phyloP scores from a whole-genome alignment of 2,329 filamentous ascomycete genomes.

The Paraphoma sp. region DNA sequence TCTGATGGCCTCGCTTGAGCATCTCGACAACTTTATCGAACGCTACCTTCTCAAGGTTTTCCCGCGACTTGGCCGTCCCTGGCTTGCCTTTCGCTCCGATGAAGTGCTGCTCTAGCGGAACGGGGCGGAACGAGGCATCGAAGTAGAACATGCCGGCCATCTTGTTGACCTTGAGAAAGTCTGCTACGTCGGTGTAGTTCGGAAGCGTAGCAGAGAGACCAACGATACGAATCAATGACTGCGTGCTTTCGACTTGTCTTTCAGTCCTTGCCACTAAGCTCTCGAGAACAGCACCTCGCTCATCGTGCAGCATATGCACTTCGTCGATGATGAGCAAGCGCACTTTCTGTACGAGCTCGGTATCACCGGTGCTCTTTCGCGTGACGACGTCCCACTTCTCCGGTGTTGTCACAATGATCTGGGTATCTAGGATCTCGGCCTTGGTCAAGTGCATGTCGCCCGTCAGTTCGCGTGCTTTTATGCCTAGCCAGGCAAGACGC shows the following conservation, averaged over 20 bases:
- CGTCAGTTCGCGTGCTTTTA: slow-evolving; percentile 91
- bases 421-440: slow-evolving; percentile 90
- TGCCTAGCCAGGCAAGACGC: slow-evolving; percentile 89
- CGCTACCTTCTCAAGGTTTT: slow-evolving; percentile 84
- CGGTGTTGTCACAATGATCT: slow-evolving; percentile 97
- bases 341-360: slow-evolving; percentile 96
- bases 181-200: slow-evolving; percentile 95
- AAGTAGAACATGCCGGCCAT: slow-evolving; percentile 96
- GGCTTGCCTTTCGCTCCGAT: slow-evolving; percentile 93
- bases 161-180: slow-evolving; percentile 95
- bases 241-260: slow-evolving; percentile 95
- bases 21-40: slow-evolving; percentile 97
- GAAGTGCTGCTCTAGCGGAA: slow-evolving; percentile 96
- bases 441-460: slow-evolving; percentile 99
- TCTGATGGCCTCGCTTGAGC: slow-evolving; percentile 88
- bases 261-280: slow-evolving; percentile 94
- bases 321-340: slow-evolving; percentile 96
- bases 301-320: slow-evolving; percentile 99
- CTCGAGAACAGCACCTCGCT: slow-evolving; percentile 93
- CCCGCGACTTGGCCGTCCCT: slow-evolving; percentile 78
- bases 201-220: slow-evolving; percentile 94
- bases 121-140: slow-evolving; percentile 91
- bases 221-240: slow-evolving; percentile 94
- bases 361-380: slow-evolving; percentile 94
- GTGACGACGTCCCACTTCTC: slow-evolving; percentile 99